Evolutionary conservation across 2,329 filamentous ascomycete genomes (phyloP).

Genomic region (Cryphonectria parasitica): DNA sequence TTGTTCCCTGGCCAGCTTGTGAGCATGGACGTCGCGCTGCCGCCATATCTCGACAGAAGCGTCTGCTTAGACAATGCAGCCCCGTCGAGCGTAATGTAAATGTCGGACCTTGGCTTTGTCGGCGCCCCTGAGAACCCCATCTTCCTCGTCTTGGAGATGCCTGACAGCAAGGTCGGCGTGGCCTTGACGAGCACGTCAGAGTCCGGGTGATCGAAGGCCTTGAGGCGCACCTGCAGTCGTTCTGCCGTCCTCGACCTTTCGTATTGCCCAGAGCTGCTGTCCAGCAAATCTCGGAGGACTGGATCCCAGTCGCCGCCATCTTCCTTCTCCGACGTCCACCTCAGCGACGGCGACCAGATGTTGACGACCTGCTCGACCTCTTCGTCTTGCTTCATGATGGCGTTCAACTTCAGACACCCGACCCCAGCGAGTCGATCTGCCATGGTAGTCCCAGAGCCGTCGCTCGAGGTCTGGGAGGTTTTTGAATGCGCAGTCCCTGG

Average conservation of each 20-base stretch:
- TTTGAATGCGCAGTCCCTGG: constrained; percentile 62
- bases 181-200: constrained; percentile 80
- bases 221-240: constrained; percentile 77
- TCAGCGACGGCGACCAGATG: constrained; percentile 72
- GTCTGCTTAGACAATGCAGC: constrained; percentile 79
- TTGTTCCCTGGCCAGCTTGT: constrained; percentile 68
- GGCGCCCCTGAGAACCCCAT: constrained; percentile 95
- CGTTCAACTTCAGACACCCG: constrained; percentile 76
- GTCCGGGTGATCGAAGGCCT: constrained; percentile 76
- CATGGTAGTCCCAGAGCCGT: constrained; percentile 47
- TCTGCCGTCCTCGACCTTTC: constrained; percentile 74
- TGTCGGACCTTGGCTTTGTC: constrained; percentile 86
- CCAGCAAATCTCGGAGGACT: constrained; percentile 72
- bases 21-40: constrained; percentile 75
- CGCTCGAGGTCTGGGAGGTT: constrained; percentile 42
- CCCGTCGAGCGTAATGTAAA: constrained; percentile 85
- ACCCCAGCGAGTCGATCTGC: constrained; percentile 75
- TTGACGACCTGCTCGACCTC: constrained; percentile 76
- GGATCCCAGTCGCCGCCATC: constrained; percentile 71
- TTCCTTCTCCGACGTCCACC: constrained; percentile 58
- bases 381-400: constrained; percentile 70
- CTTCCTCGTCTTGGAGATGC: constrained; percentile 79
- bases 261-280: constrained; percentile 74
- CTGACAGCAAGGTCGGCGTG: constrained; percentile 85
- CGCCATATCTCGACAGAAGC: constrained; percentile 65